Conservation (phyloP, 495 filamentous ascomycete species). For the Aspergillus biplanus region DNA sequence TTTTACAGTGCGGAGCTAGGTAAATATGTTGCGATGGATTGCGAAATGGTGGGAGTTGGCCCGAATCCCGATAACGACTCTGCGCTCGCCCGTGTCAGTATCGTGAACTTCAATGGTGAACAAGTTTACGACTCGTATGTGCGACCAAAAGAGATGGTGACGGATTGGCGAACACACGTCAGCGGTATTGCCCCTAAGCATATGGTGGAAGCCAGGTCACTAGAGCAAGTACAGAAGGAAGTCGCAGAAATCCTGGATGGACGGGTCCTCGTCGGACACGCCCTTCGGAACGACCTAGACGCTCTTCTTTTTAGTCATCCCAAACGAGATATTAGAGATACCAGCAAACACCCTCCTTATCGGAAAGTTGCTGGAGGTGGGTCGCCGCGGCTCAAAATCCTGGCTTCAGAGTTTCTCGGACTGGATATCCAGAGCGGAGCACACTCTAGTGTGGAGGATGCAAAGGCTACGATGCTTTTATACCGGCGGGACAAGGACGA, state of each 20-base stretch:
- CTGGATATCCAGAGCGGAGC: conserved; percentile 80
- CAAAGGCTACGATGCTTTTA: conserved; percentile 82
- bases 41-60: conserved; percentile 96
- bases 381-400: conserved; percentile 73
- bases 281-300: conserved; percentile 82
- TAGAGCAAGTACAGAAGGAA: conserved; percentile 74
- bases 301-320: conserved; percentile 78
- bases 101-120: conserved; percentile 90
- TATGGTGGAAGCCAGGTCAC: conserved; percentile 67
- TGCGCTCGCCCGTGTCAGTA: conserved; percentile 77
- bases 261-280: conserved; percentile 84
- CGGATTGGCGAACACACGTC: conserved; percentile 86
- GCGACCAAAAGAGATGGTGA: conserved; percentile 71
- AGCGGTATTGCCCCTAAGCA: conserved; percentile 75
- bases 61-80: conserved; percentile 66
- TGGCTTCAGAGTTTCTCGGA: conserved; percentile 78
- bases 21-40: conserved; percentile 91
- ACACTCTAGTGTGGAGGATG: conserved; percentile 84
- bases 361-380: conserved; percentile 73
- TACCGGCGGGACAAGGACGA: conserved; percentile 78
- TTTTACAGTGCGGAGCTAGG: conserved; percentile 59
- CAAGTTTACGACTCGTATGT: conserved; percentile 94
- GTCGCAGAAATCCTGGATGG: conserved; percentile 73
- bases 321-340: conserved; percentile 78
- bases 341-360: conserved; percentile 74